A percentile compares a stretch with the other conserved stretches of the same genome.
Evolutionary conservation across 2,329 filamentous ascomycete species (phyloP).

Genomic region (Exophiala sideris): DNA sequence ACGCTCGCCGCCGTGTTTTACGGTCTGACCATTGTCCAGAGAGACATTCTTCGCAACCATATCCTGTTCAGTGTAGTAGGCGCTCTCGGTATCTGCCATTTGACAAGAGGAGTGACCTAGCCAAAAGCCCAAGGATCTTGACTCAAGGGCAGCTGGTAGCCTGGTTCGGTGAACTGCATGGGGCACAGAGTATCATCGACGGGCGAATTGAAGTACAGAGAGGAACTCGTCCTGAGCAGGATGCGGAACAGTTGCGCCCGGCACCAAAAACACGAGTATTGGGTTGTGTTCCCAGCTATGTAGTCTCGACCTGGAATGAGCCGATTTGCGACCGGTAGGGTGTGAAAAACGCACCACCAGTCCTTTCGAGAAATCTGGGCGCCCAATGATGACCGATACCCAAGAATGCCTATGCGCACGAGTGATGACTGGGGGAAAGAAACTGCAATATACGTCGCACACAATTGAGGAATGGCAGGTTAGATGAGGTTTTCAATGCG

Average conservation of each 20-base stretch:
- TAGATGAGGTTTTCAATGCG: conserved; percentile 18
- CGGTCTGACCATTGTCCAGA: conserved; percentile 7
- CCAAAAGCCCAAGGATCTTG: neutral
- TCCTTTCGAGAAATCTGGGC: no score
- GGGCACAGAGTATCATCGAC: neutral
- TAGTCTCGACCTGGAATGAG: no score
- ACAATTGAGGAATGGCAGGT: conserved; percentile 11
- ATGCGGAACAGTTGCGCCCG: no score
- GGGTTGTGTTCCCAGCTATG: no score
- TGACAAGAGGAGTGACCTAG: neutral
- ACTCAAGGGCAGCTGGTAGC: neutral
- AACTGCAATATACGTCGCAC: conserved; percentile 6
- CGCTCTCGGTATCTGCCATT: conserved; percentile 17
- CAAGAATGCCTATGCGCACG: neutral
- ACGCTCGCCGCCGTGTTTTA: neutral
- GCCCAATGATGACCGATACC: neutral
- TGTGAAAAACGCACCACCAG: no score
- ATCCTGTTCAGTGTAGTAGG: conserved; percentile 13
- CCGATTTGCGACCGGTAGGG: no score
- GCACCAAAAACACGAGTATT: no score
- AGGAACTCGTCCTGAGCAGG: neutral
- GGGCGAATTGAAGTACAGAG: neutral
- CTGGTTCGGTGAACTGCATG: neutral
- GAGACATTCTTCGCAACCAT: conserved; percentile 9
- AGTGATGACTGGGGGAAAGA: conserved; percentile 3